Evolutionary conservation across 1,284 basidiomycete genomes (phyloP).

Genomic region (Cryptococcus sp.): DNA sequence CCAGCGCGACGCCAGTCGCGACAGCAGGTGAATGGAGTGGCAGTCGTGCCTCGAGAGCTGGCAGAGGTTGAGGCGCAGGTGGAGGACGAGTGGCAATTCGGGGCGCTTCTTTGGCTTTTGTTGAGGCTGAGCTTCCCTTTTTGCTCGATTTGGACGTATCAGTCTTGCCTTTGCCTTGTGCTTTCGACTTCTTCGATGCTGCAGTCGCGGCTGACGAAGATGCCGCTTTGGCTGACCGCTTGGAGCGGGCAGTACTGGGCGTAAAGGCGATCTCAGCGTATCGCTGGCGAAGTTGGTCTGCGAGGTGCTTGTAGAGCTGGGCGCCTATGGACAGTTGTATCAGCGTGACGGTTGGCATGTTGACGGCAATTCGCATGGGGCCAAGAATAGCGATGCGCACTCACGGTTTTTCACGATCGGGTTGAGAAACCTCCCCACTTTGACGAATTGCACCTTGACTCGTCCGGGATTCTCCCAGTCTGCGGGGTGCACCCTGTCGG

Average conservation of each 20-base stretch:
- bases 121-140: slow-evolving; percentile 1
- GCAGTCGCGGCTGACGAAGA: slow-evolving; percentile 4
- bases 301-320: slow-evolving; percentile 74
- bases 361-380: background rate
- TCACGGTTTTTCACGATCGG: slow-evolving; percentile 74
- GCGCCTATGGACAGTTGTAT: slow-evolving; percentile 64
- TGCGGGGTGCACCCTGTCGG: slow-evolving; percentile 80
- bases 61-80: slow-evolving; percentile 42
- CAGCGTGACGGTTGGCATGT: background rate
- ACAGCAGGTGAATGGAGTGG: slow-evolving; percentile 50
- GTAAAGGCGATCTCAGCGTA: slow-evolving; percentile 72
- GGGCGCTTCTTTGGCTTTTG: slow-evolving; percentile 7
- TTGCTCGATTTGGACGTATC: slow-evolving; percentile 19
- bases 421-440: slow-evolving; percentile 73
- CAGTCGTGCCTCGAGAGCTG: slow-evolving; percentile 47
- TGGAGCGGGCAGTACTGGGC: slow-evolving; percentile 31
- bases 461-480: slow-evolving; percentile 97
- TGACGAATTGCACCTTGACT: slow-evolving; percentile 86
- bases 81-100: slow-evolving; percentile 39
- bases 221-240: slow-evolving; percentile 8
- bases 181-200: slow-evolving; percentile 1
- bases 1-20: slow-evolving; percentile 49
- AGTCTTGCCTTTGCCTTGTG: slow-evolving; percentile 2
- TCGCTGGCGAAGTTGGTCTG: slow-evolving; percentile 69
- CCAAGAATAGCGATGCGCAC: slow-evolving; percentile 43